Evolutionary conservation across 352 stramenopile genomes (phyloP).

Genomic region (Pythium monospermum): DNA sequence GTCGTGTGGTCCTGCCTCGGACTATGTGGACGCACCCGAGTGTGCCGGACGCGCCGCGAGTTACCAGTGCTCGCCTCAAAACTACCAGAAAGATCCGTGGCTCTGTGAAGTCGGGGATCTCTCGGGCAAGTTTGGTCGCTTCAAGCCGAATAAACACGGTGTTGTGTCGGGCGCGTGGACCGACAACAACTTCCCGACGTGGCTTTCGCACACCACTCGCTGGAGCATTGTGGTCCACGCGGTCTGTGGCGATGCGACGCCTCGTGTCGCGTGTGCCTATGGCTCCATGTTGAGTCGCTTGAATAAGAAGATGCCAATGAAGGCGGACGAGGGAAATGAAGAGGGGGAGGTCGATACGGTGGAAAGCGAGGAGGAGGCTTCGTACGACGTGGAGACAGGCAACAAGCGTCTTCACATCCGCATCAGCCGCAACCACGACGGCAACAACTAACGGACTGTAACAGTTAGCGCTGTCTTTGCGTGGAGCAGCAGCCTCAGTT

Average conservation of each 20-base stretch:
- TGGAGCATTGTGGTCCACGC: constrained; percentile 25
- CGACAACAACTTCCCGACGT: constrained; percentile 7
- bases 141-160: constrained; percentile 12
- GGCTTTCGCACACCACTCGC: neutral
- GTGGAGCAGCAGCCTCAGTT: too few relatives aligned
- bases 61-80: constrained; percentile 16
- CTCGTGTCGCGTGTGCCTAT: constrained; percentile 13
- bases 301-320: neutral
- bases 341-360: neutral
- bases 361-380: neutral
- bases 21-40: constrained; percentile 9
- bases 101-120: constrained; percentile 22
- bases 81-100: constrained; percentile 3
- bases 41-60: constrained; percentile 1
- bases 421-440: neutral
- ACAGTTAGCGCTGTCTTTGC: too few relatives aligned
- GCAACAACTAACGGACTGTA: too few relatives aligned
- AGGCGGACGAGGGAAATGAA: neutral
- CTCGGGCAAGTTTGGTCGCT: constrained; percentile 20
- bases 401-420: neutral
- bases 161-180: neutral
- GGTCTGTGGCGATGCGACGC: constrained; percentile 14
- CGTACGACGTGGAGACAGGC: neutral
- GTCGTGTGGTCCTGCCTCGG: constrained; percentile 20
- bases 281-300: neutral